These are phyloP conservation scores for Pilatotrama ljubarskyi DNA, from an alignment of 768 basidiomycete species.

Conservation along the genomic window DNA sequence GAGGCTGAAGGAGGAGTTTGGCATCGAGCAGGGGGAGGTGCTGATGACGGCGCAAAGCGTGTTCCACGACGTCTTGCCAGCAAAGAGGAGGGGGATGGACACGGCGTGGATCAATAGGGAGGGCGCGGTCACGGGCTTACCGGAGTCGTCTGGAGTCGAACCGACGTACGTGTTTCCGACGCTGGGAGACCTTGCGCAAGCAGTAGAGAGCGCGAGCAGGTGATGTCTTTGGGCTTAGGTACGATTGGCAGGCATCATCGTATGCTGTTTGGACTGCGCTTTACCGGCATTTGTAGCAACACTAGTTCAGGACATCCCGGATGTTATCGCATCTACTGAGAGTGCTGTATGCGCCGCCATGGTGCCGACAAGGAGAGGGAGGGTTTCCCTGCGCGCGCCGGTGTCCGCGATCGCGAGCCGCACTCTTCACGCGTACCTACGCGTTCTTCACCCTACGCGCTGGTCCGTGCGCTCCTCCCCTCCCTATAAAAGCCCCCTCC, in stretches of 20 bases:
- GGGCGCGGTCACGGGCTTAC: conserved; percentile 44
- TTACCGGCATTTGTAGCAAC: no score
- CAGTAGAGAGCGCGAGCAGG: conserved; percentile 43
- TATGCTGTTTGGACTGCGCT: no score
- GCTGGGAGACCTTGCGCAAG: conserved; percentile 59
- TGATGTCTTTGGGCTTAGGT: background rate
- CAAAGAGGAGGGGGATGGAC: conserved; percentile 51
- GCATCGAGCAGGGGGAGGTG: conserved; percentile 45
- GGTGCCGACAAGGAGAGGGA: no score
- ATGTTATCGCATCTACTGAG: no score
- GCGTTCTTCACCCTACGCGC: conserved; percentile 1
- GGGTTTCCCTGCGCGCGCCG: background rate
- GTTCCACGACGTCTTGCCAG: conserved; percentile 65
- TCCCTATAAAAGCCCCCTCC: conserved; percentile 3
- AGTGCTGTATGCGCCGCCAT: no score
- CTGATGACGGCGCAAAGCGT: conserved; percentile 70
- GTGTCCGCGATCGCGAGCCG: background rate
- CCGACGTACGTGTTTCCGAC: conserved; percentile 50
- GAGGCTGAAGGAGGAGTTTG: conserved; percentile 33
- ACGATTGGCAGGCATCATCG: no score
- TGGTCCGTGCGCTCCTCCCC: conserved; percentile 20
- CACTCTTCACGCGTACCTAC: no score
- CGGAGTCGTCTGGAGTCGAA: conserved; percentile 24
- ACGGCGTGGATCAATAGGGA: conserved; percentile 68
- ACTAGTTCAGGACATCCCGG: no score